These are phyloP conservation scores for Hordeum vulgare DNA, from an alignment of 176 grass and related monocot species.

Conservation along the genomic window DNA sequence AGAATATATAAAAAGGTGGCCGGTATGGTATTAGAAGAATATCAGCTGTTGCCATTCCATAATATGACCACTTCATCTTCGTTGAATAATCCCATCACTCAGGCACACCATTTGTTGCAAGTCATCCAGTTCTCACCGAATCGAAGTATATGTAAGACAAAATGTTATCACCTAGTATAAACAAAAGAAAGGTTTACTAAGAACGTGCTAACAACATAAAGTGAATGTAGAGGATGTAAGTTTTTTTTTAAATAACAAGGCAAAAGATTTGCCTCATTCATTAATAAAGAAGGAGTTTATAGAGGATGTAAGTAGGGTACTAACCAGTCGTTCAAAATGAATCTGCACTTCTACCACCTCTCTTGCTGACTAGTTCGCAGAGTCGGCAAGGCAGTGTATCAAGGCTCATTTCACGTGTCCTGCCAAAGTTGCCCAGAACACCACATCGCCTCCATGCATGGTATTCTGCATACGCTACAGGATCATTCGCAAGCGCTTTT, in stretches of 20 bases:
- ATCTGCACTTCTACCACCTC: conserved; percentile 59
- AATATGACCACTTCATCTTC: neutral
- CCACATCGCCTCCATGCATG: conserved; percentile 93
- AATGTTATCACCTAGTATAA: conserved; percentile 17
- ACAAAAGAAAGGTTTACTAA: conserved; percentile 6
- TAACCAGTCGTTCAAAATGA: conserved; percentile 39
- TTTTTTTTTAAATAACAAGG: no score
- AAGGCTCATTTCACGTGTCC: conserved; percentile 66
- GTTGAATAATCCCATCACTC: neutral
- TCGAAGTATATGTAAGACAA: neutral
- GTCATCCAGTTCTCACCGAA: neutral
- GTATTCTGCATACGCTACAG: conserved; percentile 81
- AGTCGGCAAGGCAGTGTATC: conserved; percentile 80
- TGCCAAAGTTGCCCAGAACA: conserved; percentile 64
- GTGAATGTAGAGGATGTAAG: neutral
- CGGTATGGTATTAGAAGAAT: neutral
- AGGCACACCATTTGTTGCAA: neutral
- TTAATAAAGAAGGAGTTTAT: no score
- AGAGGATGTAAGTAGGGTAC: neutral
- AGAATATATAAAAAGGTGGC: neutral
- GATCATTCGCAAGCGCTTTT: conserved; percentile 65
- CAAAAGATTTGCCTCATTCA: no score
- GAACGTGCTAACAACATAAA: neutral
- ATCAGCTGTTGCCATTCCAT: neutral
- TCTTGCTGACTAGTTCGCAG: conserved; percentile 69